phyloP scores from a whole-genome alignment of 2,329 filamentous ascomycete genomes.

The Microcyclospora tardicrescens region DNA sequence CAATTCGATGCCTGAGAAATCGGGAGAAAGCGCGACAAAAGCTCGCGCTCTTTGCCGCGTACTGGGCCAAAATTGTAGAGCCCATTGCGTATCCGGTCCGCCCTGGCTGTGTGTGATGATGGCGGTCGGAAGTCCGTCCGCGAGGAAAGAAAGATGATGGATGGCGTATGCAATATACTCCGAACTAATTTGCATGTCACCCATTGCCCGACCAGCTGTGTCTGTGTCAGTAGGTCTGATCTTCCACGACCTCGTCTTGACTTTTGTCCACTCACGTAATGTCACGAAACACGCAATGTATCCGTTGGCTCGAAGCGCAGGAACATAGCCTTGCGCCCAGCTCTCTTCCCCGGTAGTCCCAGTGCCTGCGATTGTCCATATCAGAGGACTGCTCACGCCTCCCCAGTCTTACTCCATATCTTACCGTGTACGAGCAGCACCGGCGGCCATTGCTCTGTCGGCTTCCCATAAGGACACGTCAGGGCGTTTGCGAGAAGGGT shows the following conservation, averaged over 20 bases:
- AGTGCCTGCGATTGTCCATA: conserved; percentile 7
- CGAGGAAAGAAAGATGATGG: conserved; percentile 16
- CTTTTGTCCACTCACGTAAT: conserved; percentile 10
- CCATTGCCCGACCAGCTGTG: conserved; percentile 16
- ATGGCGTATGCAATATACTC: conserved; percentile 21
- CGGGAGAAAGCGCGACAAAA: conserved; percentile 18
- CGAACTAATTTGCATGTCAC: conserved; percentile 21
- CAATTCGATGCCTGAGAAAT: conserved; percentile 18
- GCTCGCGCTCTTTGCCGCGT: conserved; percentile 12
- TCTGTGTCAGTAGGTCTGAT: neutral
- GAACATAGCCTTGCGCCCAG: conserved; percentile 19
- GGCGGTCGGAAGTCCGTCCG: conserved; percentile 14
- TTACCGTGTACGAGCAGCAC: conserved; percentile 19
- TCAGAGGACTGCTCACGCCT: neutral
- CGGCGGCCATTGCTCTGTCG: conserved; percentile 12
- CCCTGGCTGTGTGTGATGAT: conserved; percentile 20
- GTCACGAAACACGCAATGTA: conserved; percentile 21
- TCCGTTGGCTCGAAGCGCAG: conserved; percentile 15
- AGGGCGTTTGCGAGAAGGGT: conserved; percentile 13
- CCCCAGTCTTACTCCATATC: neutral
- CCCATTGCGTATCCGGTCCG: conserved; percentile 20
- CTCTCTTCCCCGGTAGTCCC: conserved; percentile 16
- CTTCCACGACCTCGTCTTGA: neutral
- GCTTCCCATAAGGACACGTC: conserved; percentile 19
- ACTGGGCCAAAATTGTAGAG: conserved; percentile 20